Evolutionary conservation across 169 alveolate species (phyloP), one percentile per base, ranked within the genome.

Genomic region (Plasmodium vinckei): DNA sequence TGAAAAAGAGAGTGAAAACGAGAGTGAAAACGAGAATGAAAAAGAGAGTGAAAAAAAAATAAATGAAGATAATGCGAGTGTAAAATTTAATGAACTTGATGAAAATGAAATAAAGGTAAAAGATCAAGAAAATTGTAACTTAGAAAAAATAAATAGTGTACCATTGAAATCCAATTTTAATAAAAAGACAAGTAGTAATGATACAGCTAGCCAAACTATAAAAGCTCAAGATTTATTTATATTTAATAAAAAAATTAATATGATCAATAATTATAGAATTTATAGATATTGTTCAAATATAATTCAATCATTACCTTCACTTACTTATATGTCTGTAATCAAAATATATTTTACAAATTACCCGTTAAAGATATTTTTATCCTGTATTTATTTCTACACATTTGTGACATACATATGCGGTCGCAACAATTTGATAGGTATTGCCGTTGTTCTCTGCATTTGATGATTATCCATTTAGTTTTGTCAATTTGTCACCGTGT

Each of bases 301-400:
- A 19, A 77, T 77, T 10, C 88, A 77, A 17, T 77, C 88, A n/a
- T 57, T 77, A 64, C 88, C 88, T 44, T 77, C 88, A 39, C 53
- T 77, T 21, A 77, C 88, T 2, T 77, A 77, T 57, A 23, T 77
- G 54, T 77, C 88, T 64, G 88, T 77, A n/a, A 42, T 77, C 15
- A 77, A 63, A 68, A 77, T 77, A 64, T 77, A 77, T 69, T 33
- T 77, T 42, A 42, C 42, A 54, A 77, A 77, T 51, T 77, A 77
- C n/a, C 88, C 88, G 2, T 51, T 77, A 68, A 77, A 68, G n/a
- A 69, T 77, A n/a, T 77, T 77, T 65, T 51, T 77, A 42, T 63
- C 88, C 27, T 77, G 88, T 15, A 57, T 77, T 23, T 77, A 77
- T 25, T 77, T 77, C 33, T 77, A 77, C 69, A 77, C 88, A 15